These are phyloP conservation scores for Neurospora sp. DNA, from an alignment of 495 filamentous ascomycete genomes.

Conservation along the genomic window DNA sequence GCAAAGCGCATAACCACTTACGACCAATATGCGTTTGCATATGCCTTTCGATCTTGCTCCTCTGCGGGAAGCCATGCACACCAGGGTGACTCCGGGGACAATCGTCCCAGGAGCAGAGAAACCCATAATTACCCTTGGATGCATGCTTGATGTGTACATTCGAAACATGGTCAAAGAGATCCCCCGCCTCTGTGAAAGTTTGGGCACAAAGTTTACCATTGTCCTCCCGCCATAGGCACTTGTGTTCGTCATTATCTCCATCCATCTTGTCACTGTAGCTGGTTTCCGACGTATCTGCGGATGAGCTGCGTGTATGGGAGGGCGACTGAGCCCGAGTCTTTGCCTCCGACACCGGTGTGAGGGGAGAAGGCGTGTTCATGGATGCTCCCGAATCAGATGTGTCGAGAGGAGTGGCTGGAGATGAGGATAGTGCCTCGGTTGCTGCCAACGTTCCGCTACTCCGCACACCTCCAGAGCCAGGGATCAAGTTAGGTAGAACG, in stretches of 20 bases:
- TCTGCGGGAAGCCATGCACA: slow-evolving; percentile 40
- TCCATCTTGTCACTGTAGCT: slow-evolving; percentile 1
- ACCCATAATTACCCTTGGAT: slow-evolving; percentile 22
- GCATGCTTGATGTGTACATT: slow-evolving; percentile 21
- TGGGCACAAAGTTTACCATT: slow-evolving; percentile 15
- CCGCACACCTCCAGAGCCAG: background rate
- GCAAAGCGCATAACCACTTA: slow-evolving; percentile 26
- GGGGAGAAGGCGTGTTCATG: slow-evolving; percentile 17
- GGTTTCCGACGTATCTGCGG: slow-evolving; percentile 8
- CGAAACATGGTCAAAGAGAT: slow-evolving; percentile 21
- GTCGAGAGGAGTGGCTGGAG: slow-evolving; percentile 17
- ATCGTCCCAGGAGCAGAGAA: slow-evolving; percentile 26
- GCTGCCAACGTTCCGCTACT: slow-evolving; percentile 4
- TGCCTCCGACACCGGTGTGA: slow-evolving; percentile 17
- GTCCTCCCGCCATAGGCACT: slow-evolving; percentile 24
- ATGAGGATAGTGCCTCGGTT: slow-evolving; percentile 15
- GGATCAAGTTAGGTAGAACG: background rate
- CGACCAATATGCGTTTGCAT: slow-evolving; percentile 53
- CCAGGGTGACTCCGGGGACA: slow-evolving; percentile 31
- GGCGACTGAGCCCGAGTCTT: slow-evolving; percentile 5
- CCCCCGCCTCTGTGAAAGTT: slow-evolving; percentile 16
- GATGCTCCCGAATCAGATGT: slow-evolving; percentile 19
- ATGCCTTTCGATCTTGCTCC: slow-evolving; percentile 53
- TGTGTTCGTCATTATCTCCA: slow-evolving; percentile 12
- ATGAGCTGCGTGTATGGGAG: slow-evolving; percentile 8